phyloP scores from a whole-genome alignment of 2,329 filamentous ascomycete species.

The Shiraia bambusicola region DNA sequence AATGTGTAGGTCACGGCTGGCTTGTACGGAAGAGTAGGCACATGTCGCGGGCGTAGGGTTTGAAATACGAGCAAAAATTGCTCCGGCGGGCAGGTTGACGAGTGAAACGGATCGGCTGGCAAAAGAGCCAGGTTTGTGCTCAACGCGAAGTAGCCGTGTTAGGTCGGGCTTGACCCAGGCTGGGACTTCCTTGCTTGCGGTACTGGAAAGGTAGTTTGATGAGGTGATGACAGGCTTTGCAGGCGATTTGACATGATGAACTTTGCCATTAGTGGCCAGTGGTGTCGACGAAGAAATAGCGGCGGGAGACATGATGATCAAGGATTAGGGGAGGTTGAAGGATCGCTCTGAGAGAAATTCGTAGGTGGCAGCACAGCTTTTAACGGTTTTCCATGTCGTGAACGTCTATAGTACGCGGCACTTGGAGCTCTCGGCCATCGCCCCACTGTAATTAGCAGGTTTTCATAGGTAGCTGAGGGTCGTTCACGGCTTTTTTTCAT shows the following conservation, averaged over 20 bases:
- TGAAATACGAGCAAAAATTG: constrained; percentile 55
- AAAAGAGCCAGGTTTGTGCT: constrained; percentile 44
- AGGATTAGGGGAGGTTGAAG: neutral
- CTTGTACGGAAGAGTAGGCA: constrained; percentile 57
- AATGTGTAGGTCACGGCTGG: constrained; percentile 52
- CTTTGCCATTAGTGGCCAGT: constrained; percentile 21
- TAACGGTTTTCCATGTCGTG: neutral
- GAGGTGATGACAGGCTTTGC: constrained; percentile 21
- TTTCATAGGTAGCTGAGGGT: no score
- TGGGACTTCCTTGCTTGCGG: constrained; percentile 21
- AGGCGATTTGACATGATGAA: constrained; percentile 15
- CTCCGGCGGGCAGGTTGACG: constrained; percentile 52
- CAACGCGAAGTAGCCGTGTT: constrained; percentile 40
- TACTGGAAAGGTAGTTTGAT: constrained; percentile 11
- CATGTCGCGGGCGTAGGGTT: constrained; percentile 48
- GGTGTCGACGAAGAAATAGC: constrained; percentile 23
- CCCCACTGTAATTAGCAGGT: no score
- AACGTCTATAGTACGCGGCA: constrained; percentile 13
- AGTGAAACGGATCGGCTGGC: constrained; percentile 51
- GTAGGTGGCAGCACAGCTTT: neutral
- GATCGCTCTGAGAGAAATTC: neutral
- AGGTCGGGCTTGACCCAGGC: constrained; percentile 45
- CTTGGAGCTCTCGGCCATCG: no score
- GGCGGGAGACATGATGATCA: constrained; percentile 30
- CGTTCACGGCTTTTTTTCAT: no score